Evolutionary conservation across 179 eudicot species (phyloP).

Genomic region (Heliamphora pulchella): DNA sequence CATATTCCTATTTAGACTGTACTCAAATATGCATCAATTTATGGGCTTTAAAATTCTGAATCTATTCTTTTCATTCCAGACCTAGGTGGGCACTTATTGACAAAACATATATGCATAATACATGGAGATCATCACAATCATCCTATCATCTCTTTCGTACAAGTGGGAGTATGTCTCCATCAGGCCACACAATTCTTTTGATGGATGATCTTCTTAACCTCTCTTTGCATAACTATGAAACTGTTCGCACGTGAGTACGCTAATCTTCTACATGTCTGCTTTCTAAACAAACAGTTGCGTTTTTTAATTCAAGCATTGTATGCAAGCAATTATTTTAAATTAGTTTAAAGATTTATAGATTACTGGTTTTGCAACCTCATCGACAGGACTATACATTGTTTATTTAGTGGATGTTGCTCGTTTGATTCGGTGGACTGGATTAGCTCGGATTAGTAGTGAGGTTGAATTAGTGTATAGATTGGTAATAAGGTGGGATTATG

Average conservation of each 20-base stretch:
- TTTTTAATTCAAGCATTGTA: background rate
- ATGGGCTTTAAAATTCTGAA: background rate
- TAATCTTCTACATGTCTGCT: conserved; percentile 2
- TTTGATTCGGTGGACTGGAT: too few relatives aligned
- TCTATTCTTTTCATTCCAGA: conserved; percentile 36
- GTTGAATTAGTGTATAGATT: too few relatives aligned
- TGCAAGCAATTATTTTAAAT: too few relatives aligned
- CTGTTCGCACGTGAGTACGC: conserved; percentile 79
- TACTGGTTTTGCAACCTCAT: background rate
- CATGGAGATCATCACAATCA: conserved; percentile 96
- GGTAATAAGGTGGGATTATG: too few relatives aligned
- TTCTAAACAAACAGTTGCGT: background rate
- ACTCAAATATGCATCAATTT: conserved; percentile 1
- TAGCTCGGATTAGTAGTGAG: too few relatives aligned
- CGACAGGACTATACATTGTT: too few relatives aligned
- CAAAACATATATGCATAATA: conserved; percentile 90
- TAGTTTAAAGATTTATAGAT: background rate
- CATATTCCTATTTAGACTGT: conserved; percentile 3
- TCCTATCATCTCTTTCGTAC: conserved; percentile 83
- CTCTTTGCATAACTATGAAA: conserved; percentile 85
- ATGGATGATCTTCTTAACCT: conserved; percentile 81
- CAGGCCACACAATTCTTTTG: conserved; percentile 53
- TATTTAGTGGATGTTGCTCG: too few relatives aligned
- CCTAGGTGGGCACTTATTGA: conserved; percentile 94
- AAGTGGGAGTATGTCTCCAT: conserved; percentile 53